phyloP scores from a whole-genome alignment of 2,329 filamentous ascomycete species.

The Lecanoromycetidae sp. region DNA sequence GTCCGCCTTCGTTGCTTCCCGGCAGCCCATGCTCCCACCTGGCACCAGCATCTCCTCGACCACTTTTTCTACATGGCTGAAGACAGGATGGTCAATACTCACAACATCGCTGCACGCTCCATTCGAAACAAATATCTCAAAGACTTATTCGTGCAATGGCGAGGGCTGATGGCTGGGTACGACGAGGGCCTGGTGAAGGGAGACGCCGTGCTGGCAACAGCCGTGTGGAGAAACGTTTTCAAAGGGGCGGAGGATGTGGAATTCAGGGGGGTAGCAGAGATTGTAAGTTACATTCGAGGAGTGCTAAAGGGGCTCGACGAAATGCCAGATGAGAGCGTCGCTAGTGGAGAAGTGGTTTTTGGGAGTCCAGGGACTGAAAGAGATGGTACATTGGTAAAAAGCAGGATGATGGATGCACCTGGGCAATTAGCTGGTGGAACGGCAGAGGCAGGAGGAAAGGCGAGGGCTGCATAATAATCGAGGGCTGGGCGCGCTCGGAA shows the following conservation, averaged over 20 bases:
- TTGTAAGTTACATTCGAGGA: slow-evolving; percentile 52
- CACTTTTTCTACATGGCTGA: slow-evolving; percentile 90
- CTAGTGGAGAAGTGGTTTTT: slow-evolving; percentile 39
- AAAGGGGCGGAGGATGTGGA: slow-evolving; percentile 57
- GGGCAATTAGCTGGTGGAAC: background rate
- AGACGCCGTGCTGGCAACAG: slow-evolving; percentile 42
- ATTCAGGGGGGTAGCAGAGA: slow-evolving; percentile 46
- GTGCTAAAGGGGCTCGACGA: slow-evolving; percentile 43
- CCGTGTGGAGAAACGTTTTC: slow-evolving; percentile 89
- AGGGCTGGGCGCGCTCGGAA: no score
- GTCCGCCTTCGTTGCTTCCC: slow-evolving; percentile 72
- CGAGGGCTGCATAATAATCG: background rate
- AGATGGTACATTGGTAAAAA: slow-evolving; percentile 25
- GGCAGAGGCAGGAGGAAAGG: background rate
- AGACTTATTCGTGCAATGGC: slow-evolving; percentile 88
- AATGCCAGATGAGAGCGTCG: slow-evolving; percentile 41
- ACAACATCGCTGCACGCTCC: slow-evolving; percentile 38
- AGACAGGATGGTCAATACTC: slow-evolving; percentile 49
- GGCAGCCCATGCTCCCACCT: slow-evolving; percentile 53
- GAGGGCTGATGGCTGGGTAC: slow-evolving; percentile 64
- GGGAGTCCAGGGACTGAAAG: slow-evolving; percentile 32
- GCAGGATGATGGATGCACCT: slow-evolving; percentile 15
- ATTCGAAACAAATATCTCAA: slow-evolving; percentile 56
- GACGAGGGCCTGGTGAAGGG: slow-evolving; percentile 36
- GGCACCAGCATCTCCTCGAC: slow-evolving; percentile 84